Evolutionary conservation across 1,139 yeast genomes (phyloP), one percentile per base, ranked within the genome.

Genomic region (Debaryomyces robertsiae): DNA sequence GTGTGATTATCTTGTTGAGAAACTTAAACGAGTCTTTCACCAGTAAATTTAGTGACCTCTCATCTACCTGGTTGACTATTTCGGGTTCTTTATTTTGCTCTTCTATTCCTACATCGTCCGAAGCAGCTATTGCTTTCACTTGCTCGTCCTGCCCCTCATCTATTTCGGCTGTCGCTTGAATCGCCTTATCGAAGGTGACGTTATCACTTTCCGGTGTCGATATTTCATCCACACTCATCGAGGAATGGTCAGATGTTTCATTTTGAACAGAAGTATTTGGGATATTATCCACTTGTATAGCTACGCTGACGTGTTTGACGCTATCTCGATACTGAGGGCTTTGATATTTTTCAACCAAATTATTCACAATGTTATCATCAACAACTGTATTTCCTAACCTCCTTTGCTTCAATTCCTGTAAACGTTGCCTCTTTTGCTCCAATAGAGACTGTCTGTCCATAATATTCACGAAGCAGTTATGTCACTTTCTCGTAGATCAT

Each of bases 401-500:
- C 35, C 69, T 49, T 50, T 53, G 69, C 47, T 67, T 62, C 29
- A 73, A 57, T 47, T 72, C 76, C 41, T 62, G 65, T 24, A 73
- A 59, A 40, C 77, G 54, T 51, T 65, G 72, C 34, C 75, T 54
- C 47, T 72, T 72, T 50, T 70, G 69, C 41, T 71, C 74, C 23
- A 72, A 52, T 27, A 69, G 49, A 30, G 65, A 52, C 45, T 67
- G 74, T 46, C 76, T 54, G 46, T 70, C 74, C 72, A 68, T 57
- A 15, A n/a, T 19, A 19, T 7, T 6, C 22, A 19, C n/a, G 22
- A 19, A 6, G 5, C 7, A 16, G 23, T 16, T 9, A 7, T 19
- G 22, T 19, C 7, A 19, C n/a, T 29, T 10, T 17, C 4, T 13
- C 22, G 22, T 19, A 19, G 22, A 7, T 19, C 7, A 19, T 19